Base-by-base conservation (phyloP, 306 rosid species). In the Fragaria ananassa region DNA sequence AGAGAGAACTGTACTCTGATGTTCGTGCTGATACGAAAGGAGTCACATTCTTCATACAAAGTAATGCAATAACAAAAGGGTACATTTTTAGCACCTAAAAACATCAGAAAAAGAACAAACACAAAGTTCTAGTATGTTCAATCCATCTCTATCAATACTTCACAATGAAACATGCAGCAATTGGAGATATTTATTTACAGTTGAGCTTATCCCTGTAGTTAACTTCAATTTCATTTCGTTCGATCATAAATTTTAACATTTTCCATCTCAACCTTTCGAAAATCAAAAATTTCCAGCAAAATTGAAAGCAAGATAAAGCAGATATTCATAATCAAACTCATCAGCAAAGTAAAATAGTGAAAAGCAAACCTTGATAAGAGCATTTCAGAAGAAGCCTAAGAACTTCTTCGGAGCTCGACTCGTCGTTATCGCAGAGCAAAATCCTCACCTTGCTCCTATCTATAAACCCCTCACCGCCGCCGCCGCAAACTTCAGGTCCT, bases 401-500 rank as follows among this genome's bases (percentile, higher is more conserved):
- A 78, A 91, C 94, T 83, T 96, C 96, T 68, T 89, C 87, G 1
- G 96, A 91, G 74, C 93, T 96, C 65, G 83, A 86, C 69, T 89
- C 71, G 82, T 91, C 93, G 71, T 85, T 91, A 84, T 96, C 98
- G 58, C 99, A 96, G 63, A 96, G 83, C 89, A 96, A 88, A 84
- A 96, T 96, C 87, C 93, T 83, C 42, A 96, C 99, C 82, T 88
- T 93, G 79, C 97, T 96, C 83, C 99, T 85, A 72, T 96, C 99
- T 71, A 96, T 86, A 51, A 93, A 93, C 4, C 91, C 97, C 68
- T 92, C 99, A 34, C 70, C 83, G 0, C 76, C 87, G n/a, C 75
- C 77, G 25, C 66, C 83, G 29, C 60, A 82, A 23, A 67, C 84
- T 46, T 70, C 88, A 69, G 72, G 56, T 35, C 84, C 91, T 75